These are phyloP conservation scores for Diddensiella santjacobensis DNA, from an alignment of 805 yeast species.

Conservation along the genomic window DNA sequence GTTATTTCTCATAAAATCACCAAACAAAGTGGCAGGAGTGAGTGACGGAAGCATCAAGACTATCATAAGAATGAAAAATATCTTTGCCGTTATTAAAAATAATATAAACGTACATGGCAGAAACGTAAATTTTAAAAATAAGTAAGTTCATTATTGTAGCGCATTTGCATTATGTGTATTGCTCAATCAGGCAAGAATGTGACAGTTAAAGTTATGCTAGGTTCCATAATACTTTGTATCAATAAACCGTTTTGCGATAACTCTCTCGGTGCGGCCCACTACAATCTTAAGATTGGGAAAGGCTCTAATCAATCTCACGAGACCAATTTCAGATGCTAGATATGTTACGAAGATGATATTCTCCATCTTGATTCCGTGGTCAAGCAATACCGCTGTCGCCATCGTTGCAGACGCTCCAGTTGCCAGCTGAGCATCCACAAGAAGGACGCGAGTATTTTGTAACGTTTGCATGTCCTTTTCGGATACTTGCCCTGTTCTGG, in stretches of 20 bases:
- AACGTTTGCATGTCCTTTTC: conserved; percentile 18
- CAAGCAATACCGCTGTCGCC: conserved; percentile 86
- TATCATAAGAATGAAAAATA: no score
- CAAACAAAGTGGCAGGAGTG: no score
- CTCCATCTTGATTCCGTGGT: conserved; percentile 62
- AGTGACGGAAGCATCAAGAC: no score
- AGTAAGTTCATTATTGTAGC: no score
- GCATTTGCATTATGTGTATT: neutral
- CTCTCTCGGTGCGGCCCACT: conserved; percentile 55
- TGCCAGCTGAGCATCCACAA: conserved; percentile 83
- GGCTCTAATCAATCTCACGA: conserved; percentile 67
- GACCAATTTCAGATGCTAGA: conserved; percentile 73
- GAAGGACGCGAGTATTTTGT: conserved; percentile 43
- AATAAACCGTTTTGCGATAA: conserved; percentile 64
- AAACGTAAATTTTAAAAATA: no score
- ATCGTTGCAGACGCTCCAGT: conserved; percentile 93
- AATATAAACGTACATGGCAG: no score
- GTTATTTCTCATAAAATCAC: no score
- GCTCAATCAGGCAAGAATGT: neutral
- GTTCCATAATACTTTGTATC: conserved; percentile 81
- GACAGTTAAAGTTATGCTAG: conserved; percentile 5
- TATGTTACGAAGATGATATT: conserved; percentile 69
- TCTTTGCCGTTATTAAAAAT: no score
- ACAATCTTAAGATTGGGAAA: conserved; percentile 67
- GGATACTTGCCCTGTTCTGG: conserved; percentile 11